phyloP scores from a whole-genome alignment of 2,329 filamentous ascomycete species.

The Alternaria brassicae region DNA sequence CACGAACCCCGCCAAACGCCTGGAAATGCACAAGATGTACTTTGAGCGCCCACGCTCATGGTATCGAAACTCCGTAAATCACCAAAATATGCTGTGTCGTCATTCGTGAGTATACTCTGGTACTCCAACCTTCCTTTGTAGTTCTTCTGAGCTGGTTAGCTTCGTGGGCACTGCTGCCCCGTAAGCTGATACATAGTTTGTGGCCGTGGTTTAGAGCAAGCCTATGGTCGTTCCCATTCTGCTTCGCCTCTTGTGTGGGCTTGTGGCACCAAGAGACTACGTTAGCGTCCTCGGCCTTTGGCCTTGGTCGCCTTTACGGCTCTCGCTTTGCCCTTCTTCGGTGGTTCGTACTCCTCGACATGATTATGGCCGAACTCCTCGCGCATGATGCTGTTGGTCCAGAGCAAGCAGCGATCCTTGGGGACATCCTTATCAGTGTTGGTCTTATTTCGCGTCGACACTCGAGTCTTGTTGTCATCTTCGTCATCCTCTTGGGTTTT shows the following conservation, averaged over 20 bases:
- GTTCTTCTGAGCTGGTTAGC: not conserved
- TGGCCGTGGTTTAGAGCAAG: conserved; percentile 2
- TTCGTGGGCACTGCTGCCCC: not conserved
- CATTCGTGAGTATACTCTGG: conserved; percentile 25
- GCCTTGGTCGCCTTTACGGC: conserved; percentile 38
- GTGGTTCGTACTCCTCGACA: conserved; percentile 61
- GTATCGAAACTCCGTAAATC: conserved; percentile 31
- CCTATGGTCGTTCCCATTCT: not conserved
- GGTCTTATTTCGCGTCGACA: conserved; percentile 69
- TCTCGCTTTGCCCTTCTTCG: conserved; percentile 55
- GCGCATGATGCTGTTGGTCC: conserved; percentile 69
- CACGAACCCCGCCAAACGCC: conserved; percentile 22
- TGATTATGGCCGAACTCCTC: conserved; percentile 67
- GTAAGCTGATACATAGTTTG: not conserved
- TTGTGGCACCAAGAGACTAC: not conserved
- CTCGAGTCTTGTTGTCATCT: conserved; percentile 58
- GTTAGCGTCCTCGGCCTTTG: conserved; percentile 35
- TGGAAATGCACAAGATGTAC: conserved; percentile 18
- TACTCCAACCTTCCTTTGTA: not conserved
- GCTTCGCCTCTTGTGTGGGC: conserved; percentile 5
- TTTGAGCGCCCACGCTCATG: conserved; percentile 21
- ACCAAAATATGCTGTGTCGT: conserved; percentile 23
- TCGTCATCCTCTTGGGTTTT: conserved; percentile 58
- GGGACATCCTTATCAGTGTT: conserved; percentile 61
- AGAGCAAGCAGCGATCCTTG: conserved; percentile 66